Percentiles rank a stretch among this genome's conserved stretches.
Evolutionary conservation across 208 protist species (phyloP).

Genomic region (Jaenimonas drosophilae): DNA sequence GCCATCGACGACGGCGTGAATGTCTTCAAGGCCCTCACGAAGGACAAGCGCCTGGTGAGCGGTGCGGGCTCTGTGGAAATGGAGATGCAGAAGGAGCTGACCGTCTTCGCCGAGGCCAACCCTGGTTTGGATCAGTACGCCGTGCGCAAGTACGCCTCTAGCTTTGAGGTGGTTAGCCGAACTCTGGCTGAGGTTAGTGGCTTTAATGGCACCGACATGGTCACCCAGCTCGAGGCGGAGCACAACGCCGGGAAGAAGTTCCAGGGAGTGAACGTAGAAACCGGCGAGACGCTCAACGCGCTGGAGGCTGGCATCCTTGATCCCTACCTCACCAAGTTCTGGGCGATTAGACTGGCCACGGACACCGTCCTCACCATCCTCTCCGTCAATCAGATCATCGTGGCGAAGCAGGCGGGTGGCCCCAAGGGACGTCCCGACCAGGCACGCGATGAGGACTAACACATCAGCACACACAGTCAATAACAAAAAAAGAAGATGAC

Average conservation of each 20-base stretch:
- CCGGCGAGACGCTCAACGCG: slow-evolving; percentile 71
- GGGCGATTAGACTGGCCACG: slow-evolving; percentile 93
- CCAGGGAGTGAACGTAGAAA: slow-evolving; percentile 92
- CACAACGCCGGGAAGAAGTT: slow-evolving; percentile 90
- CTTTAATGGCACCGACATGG: slow-evolving; percentile 91
- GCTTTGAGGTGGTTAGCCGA: slow-evolving; percentile 96
- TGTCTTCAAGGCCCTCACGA: slow-evolving; percentile 94
- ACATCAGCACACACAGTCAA: not conserved
- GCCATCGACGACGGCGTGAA: slow-evolving; percentile 98
- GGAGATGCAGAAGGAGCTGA: slow-evolving; percentile 86
- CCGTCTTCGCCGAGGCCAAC: slow-evolving; percentile 80
- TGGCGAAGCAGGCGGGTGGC: slow-evolving; percentile 96
- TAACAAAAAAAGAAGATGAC: not conserved
- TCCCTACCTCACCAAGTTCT: slow-evolving; percentile 88
- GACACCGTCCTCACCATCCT: slow-evolving; percentile 97
- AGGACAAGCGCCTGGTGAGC: slow-evolving; percentile 92
- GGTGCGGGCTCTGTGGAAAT: slow-evolving; percentile 98
- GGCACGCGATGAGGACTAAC: slow-evolving; percentile 68
- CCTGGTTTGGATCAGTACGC: slow-evolving; percentile 98
- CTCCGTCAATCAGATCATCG: slow-evolving; percentile 95
- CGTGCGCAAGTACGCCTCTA: slow-evolving; percentile 96
- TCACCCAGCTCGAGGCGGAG: slow-evolving; percentile 94
- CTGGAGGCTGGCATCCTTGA: slow-evolving; percentile 91
- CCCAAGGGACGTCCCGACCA: slow-evolving; percentile 89
- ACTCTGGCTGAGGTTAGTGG: slow-evolving; percentile 98